Evolutionary conservation across 768 basidiomycete genomes (phyloP), one percentile per base, ranked within the genome.

Genomic region (Tylopilus sp.): DNA sequence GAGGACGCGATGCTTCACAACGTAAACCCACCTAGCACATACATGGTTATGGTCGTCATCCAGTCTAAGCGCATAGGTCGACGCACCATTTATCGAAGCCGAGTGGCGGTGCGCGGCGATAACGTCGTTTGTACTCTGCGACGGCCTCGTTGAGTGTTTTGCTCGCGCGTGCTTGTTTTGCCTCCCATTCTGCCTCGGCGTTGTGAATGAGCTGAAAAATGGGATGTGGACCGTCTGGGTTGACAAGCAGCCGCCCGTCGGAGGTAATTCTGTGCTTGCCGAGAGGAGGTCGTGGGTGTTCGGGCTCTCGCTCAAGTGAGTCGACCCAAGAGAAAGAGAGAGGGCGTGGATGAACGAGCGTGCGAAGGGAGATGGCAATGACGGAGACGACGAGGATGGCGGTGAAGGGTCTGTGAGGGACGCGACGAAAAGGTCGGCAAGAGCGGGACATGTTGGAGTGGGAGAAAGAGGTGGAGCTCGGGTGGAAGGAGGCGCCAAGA

Each of bases 41-140:
- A 9, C 12, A 31, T 31, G 31, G 31, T 31, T 7, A 13, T 31
- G 8, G 9, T 31, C 31, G n/a, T n/a, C n/a, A n/a, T n/a, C n/a
- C n/a, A n/a, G n/a, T n/a, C n/a, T n/a, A 31, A 13, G 31, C 15
- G 11, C 31, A 31, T 31, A 13, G 35, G 35, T 35, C 21, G 20
- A 35, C 48, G 47, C 18, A 77, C 76, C 75, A 77, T 30, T 69
- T 69, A 25, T 77, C 73, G 40, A 77, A 77, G 2, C 73, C 74
- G 33, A 60, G 62, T 2, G 75, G 75, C 0, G 76, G 76, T 4
- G 56, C 47, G 12, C 71, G 63, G 30, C 33, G 59, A 23, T 73
- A 73, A 11, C 71, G 61, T 15, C 65, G 55, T 47, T 55, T 62
- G 48, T 77, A 77, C 50, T 77, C 75, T 8, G 52, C 50, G 0